Evolutionary conservation across 2,329 filamentous ascomycete genomes (phyloP).

Genomic region (Cercospora sp.): DNA sequence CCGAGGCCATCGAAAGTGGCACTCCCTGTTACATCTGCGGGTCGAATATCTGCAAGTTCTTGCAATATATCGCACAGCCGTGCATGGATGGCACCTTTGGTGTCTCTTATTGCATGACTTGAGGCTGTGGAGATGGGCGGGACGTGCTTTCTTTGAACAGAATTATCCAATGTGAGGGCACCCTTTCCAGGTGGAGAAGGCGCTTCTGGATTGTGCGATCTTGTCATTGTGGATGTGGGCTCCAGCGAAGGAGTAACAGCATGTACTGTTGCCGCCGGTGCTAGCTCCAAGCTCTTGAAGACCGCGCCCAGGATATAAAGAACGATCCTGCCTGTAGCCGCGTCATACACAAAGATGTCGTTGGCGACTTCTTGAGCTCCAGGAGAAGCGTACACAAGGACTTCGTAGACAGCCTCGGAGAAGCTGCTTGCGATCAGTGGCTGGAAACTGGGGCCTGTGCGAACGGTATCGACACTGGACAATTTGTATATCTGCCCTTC

Average conservation of each 20-base stretch:
- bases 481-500: background rate
- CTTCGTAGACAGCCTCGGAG: background rate
- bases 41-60: conserved; percentile 9
- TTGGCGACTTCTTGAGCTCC: background rate
- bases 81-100: background rate
- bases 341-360: conserved; percentile 14
- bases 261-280: background rate
- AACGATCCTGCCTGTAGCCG: background rate
- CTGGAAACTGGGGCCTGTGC: background rate
- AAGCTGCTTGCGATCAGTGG: background rate
- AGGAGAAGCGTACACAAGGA: conserved; percentile 8
- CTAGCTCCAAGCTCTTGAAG: background rate
- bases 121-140: background rate
- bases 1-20: conserved; percentile 28
- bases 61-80: background rate
- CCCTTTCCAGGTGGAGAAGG: background rate
- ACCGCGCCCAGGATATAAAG: conserved; percentile 12
- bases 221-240: background rate
- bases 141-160: background rate
- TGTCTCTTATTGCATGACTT: background rate
- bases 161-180: background rate
- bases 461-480: background rate
- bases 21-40: background rate
- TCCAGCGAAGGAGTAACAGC: background rate
- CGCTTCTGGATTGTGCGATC: background rate